phyloP scores from a whole-genome alignment of 2,329 filamentous ascomycete species.

The Cladosporium velox region DNA sequence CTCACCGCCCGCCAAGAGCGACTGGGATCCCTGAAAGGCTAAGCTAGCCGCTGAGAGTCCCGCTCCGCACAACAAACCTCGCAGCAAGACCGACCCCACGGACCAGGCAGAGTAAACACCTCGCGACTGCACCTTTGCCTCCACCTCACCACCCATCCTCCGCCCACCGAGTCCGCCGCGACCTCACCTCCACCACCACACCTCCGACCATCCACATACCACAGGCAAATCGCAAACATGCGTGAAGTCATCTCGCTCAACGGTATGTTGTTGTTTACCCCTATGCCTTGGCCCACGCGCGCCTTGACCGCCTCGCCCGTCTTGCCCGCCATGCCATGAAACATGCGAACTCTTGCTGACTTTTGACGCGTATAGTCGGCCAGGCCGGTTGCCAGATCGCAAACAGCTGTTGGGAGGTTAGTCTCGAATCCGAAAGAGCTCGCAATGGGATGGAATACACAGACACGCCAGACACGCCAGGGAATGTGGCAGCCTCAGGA shows the following conservation, averaged over 20 bases:
- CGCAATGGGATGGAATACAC: constrained; percentile 19
- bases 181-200: constrained; percentile 22
- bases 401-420: constrained; percentile 99
- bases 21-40: constrained; percentile 10
- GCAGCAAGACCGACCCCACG: constrained; percentile 9
- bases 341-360: constrained; percentile 50
- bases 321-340: constrained; percentile 21
- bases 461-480: not conserved
- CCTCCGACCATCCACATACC: constrained; percentile 25
- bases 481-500: constrained; percentile 37
- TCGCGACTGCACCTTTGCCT: constrained; percentile 22
- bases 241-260: constrained; percentile 99
- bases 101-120: constrained; percentile 21
- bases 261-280: constrained; percentile 71
- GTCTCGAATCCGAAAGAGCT: constrained; percentile 44
- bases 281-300: constrained; percentile 35
- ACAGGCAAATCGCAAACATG: constrained; percentile 63
- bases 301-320: constrained; percentile 45
- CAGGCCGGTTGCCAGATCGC: constrained; percentile 99
- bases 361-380: constrained; percentile 71
- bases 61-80: constrained; percentile 18
- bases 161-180: constrained; percentile 24
- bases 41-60: constrained; percentile 16
- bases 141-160: constrained; percentile 25
- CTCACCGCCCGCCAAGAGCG: constrained; percentile 14